phyloP scores from a whole-genome alignment of 1,284 basidiomycete species.

The Pterulicium gracile region DNA sequence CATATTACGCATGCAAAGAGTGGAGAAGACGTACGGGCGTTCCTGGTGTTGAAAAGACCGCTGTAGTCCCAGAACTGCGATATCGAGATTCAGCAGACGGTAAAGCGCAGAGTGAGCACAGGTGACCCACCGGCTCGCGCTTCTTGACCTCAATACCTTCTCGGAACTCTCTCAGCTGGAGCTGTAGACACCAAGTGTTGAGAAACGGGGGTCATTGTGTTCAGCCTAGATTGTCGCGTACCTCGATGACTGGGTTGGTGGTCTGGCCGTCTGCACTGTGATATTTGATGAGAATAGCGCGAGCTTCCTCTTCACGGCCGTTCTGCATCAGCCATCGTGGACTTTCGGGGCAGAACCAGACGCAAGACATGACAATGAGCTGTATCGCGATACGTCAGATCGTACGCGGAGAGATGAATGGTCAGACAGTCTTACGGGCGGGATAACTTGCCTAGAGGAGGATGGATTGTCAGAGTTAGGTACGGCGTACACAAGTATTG shows the following conservation, averaged over 20 bases:
- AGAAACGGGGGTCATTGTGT: background rate
- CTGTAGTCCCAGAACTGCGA: conserved; percentile 18
- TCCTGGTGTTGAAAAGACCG: conserved; percentile 13
- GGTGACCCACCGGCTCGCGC: conserved; percentile 11
- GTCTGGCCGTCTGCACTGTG: conserved; percentile 17
- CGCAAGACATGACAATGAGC: conserved; percentile 16
- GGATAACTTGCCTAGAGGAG: conserved; percentile 12
- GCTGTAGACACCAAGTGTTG: conserved; percentile 8
- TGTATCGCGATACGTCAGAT: background rate
- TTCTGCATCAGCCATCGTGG: conserved; percentile 10
- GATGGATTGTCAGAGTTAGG: background rate
- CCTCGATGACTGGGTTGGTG: conserved; percentile 17
- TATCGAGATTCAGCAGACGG: background rate
- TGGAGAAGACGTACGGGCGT: conserved; percentile 9
- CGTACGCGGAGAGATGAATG: background rate
- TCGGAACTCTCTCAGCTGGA: conserved; percentile 17
- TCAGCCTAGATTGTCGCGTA: background rate
- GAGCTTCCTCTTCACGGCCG: conserved; percentile 15
- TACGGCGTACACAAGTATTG: background rate
- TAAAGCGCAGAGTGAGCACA: background rate
- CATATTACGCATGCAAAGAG: background rate
- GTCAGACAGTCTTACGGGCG: conserved; percentile 10
- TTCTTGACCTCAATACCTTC: conserved; percentile 14
- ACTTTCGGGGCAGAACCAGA: conserved; percentile 17
- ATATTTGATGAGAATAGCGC: conserved; percentile 16